phyloP scores from a whole-genome alignment of 768 basidiomycete genomes.

The Tephrocybe sp. region DNA sequence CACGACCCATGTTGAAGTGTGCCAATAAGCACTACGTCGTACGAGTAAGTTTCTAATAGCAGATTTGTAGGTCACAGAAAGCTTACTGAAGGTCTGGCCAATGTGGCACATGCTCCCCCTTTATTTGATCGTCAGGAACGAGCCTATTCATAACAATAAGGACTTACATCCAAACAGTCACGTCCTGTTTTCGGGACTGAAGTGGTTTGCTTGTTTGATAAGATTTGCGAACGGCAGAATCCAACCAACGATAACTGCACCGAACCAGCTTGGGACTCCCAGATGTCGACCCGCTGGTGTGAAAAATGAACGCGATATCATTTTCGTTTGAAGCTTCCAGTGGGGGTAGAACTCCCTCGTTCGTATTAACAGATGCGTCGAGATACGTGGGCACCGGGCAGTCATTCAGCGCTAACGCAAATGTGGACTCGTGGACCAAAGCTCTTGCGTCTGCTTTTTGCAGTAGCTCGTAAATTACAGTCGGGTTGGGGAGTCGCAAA shows the following conservation, averaged over 20 bases:
- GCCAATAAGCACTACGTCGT: slow-evolving; percentile 61
- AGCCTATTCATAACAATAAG: background rate
- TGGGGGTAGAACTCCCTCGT: slow-evolving; percentile 34
- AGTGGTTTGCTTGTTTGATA: slow-evolving; percentile 39
- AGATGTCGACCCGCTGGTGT: slow-evolving; percentile 82
- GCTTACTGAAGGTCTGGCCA: slow-evolving; percentile 70
- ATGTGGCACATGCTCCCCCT: slow-evolving; percentile 87
- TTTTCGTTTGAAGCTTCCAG: slow-evolving; percentile 34
- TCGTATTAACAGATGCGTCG: slow-evolving; percentile 38
- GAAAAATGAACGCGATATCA: slow-evolving; percentile 66
- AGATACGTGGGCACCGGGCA: slow-evolving; percentile 51
- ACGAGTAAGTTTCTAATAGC: slow-evolving; percentile 29
- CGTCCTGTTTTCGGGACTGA: slow-evolving; percentile 58
- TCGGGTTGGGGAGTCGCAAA: slow-evolving; percentile 70
- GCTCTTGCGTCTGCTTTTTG: slow-evolving; percentile 59
- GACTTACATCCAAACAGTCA: slow-evolving; percentile 66
- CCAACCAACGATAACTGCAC: slow-evolving; percentile 65
- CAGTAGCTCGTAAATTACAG: slow-evolving; percentile 68
- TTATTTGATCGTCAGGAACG: slow-evolving; percentile 17
- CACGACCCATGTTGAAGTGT: slow-evolving; percentile 69
- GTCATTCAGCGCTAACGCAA: slow-evolving; percentile 37
- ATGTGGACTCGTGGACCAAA: slow-evolving; percentile 62
- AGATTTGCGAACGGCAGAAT: slow-evolving; percentile 61
- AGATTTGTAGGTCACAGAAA: slow-evolving; percentile 11
- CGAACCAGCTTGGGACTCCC: slow-evolving; percentile 79